These are phyloP conservation scores for Neurospora hispaniola DNA, from an alignment of 495 filamentous ascomycete genomes.

Conservation along the genomic window DNA sequence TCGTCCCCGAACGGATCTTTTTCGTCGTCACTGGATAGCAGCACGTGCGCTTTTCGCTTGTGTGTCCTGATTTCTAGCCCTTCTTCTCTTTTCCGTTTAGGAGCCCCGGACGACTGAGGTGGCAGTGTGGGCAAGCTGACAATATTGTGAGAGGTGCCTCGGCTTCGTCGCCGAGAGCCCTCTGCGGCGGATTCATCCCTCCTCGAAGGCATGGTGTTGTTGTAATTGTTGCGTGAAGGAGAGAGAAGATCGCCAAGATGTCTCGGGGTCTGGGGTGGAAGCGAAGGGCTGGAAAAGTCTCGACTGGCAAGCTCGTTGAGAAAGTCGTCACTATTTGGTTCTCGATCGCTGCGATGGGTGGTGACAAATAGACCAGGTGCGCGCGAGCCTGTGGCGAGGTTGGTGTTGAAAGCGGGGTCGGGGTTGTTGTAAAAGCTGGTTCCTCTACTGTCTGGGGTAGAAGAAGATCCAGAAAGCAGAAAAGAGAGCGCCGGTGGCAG, in stretches of 20 bases:
- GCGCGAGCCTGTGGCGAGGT: neutral
- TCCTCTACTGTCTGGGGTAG: neutral
- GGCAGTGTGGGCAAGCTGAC: neutral
- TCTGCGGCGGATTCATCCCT: neutral
- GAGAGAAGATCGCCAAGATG: neutral
- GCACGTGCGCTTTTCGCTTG: constrained; percentile 6
- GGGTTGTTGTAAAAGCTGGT: neutral
- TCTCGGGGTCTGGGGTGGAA: constrained; percentile 8
- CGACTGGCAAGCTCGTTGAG: constrained; percentile 16
- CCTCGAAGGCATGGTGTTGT: neutral
- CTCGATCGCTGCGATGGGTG: neutral
- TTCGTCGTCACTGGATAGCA: constrained; percentile 15
- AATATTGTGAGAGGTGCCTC: neutral
- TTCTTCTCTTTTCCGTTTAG: neutral
- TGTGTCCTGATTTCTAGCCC: neutral
- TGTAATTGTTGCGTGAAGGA: neutral
- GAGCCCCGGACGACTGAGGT: neutral
- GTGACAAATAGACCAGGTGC: neutral
- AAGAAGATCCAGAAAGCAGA: neutral
- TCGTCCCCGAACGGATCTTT: constrained; percentile 19
- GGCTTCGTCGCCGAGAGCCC: neutral
- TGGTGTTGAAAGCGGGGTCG: neutral
- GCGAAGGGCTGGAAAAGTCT: constrained; percentile 30
- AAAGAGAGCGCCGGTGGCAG: neutral
- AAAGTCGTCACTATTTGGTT: constrained; percentile 23